These are phyloP conservation scores for Ampelomyces quisqualis DNA, from an alignment of 2,329 filamentous ascomycete genomes.

Conservation along the genomic window DNA sequence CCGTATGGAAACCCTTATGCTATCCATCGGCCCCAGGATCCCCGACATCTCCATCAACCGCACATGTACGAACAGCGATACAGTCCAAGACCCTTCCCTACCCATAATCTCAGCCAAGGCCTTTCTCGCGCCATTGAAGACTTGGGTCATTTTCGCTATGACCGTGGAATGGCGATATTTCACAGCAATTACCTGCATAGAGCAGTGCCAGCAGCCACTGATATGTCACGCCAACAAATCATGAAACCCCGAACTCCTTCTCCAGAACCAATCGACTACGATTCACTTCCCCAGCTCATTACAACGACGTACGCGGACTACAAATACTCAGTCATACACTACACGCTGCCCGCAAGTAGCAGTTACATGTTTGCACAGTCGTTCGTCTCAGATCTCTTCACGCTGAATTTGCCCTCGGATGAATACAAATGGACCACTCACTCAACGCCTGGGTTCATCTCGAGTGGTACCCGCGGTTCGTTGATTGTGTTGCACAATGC, in stretches of 20 bases:
- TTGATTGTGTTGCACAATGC: conserved; percentile 36
- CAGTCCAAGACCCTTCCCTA: too few relatives aligned
- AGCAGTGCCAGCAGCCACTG: too few relatives aligned
- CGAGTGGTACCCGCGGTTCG: conserved; percentile 14
- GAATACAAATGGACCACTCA: conserved; percentile 15
- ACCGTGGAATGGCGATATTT: too few relatives aligned
- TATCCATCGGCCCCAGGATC: too few relatives aligned
- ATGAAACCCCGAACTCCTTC: background rate
- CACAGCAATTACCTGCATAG: too few relatives aligned
- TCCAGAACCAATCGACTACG: conserved; percentile 1
- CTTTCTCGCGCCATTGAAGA: too few relatives aligned
- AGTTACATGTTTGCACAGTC: conserved; percentile 8
- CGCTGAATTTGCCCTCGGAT: background rate
- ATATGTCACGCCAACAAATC: too few relatives aligned
- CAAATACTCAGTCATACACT: conserved; percentile 25
- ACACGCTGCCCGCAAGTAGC: conserved; percentile 13
- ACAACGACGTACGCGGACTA: conserved; percentile 22
- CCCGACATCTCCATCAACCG: too few relatives aligned
- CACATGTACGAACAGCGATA: too few relatives aligned
- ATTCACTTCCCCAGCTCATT: conserved; percentile 17
- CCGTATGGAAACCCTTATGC: too few relatives aligned
- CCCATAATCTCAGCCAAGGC: too few relatives aligned
- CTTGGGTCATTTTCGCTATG: too few relatives aligned
- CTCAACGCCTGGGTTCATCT: conserved; percentile 27
- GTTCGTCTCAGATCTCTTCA: conserved; percentile 12